Evolutionary conservation across 2,329 filamentous ascomycete genomes (phyloP), one percentile per base, ranked within the genome.

Genomic region (Fusarium robinianum): DNA sequence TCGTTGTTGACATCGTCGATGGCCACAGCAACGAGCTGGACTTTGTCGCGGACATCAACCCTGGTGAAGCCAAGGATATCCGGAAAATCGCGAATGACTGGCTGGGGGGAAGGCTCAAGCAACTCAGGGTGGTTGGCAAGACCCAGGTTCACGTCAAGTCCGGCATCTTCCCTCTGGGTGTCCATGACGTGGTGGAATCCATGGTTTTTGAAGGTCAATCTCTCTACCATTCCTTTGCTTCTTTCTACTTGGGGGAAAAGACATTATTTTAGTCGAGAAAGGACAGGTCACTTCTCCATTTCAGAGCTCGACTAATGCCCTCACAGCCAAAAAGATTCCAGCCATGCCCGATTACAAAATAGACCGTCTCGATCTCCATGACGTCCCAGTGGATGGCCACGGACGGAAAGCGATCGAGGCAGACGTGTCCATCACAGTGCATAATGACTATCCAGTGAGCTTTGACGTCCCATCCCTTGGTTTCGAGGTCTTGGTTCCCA

Each of bases 21-120:
- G 88, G 88, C 8, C 81, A 88, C 58, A 81, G 76, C 11, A 97
- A 88, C 3, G 73, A 80, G 43, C 73, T 97, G 44, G 88, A 96
- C 60, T 84, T 97, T 57, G 69, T 94, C 41, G 80, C 87, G 27
- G 84, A 94, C 49, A 69, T 97, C 25, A 73, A 79, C 24, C 86
- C 90, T 17, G 91, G 90, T 19, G 81, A 90, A 60, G 73, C 88
- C 10, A 83, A 90, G 41, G 85, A 84, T 5, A 83, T 96, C 57
- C 84, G 88, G 47, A 79, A 79, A 46, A 79, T 97, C 51, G 90
- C 88, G 32, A 90, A 94, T 65, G 87, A 96, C 66, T 97, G 90
- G 84, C 72, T 99, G 48, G 83, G 88, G 40, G 90, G 91, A 25
- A 84, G 82, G 40, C 73, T 97, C 45, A 79, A 83, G 8, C 75